These are phyloP conservation scores for Phytophthora constricta DNA, from an alignment of 352 stramenopile genomes.

Conservation along the genomic window DNA sequence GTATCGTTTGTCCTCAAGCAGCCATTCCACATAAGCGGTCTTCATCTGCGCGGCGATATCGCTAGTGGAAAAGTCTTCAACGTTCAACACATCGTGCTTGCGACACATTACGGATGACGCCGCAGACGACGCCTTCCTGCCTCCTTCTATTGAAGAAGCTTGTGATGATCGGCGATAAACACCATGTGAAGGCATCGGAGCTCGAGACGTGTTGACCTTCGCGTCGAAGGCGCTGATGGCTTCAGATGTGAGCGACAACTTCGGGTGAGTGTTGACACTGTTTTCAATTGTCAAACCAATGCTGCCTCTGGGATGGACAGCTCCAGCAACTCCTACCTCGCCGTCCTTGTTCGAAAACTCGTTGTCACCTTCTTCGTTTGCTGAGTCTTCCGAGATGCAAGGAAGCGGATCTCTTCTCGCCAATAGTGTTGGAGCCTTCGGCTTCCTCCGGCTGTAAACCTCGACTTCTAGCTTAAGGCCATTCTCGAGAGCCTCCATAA, in stretches of 20 bases:
- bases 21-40: slow-evolving; percentile 51
- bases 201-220: slow-evolving; percentile 24
- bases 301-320: slow-evolving; percentile 1
- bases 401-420: slow-evolving; percentile 22
- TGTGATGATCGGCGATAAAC: slow-evolving; percentile 22
- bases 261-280: background rate
- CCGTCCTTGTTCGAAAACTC: slow-evolving; percentile 6
- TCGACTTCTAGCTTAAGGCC: slow-evolving; percentile 79
- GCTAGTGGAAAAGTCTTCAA: slow-evolving; percentile 20
- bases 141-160: slow-evolving; percentile 28
- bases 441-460: slow-evolving; percentile 63
- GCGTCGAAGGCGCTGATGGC: slow-evolving; percentile 6
- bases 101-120: background rate
- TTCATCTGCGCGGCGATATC: slow-evolving; percentile 54
- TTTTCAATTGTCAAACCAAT: background rate
- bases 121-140: slow-evolving; percentile 13
- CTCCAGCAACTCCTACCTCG: slow-evolving; percentile 8
- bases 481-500: slow-evolving; percentile 76
- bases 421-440: slow-evolving; percentile 33
- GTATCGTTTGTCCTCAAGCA: slow-evolving; percentile 53
- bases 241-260: slow-evolving; percentile 13
- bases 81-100: slow-evolving; percentile 15
- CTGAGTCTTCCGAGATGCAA: slow-evolving; percentile 24
- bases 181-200: slow-evolving; percentile 14
- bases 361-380: slow-evolving; percentile 15